phyloP scores from a whole-genome alignment of 768 basidiomycete genomes.

The Boletus rubroflammeus region DNA sequence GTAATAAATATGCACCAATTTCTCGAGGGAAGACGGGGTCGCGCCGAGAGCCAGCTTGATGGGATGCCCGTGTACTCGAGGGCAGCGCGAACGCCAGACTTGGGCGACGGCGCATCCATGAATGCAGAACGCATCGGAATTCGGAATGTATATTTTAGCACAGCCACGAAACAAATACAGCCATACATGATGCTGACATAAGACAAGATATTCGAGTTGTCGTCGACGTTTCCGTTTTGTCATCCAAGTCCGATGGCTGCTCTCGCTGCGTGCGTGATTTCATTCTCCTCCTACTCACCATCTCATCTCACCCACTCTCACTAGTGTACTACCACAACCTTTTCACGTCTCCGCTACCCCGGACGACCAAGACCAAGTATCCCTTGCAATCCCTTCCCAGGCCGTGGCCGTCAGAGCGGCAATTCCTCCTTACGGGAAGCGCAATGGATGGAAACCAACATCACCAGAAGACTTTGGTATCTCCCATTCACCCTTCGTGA shows the following conservation, averaged over 20 bases:
- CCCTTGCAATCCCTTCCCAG: slow-evolving; percentile 31
- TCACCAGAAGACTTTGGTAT: slow-evolving; percentile 80
- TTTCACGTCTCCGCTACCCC: slow-evolving; percentile 46
- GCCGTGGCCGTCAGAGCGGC: slow-evolving; percentile 47
- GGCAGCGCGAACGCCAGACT: slow-evolving; percentile 58
- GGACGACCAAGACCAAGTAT: slow-evolving; percentile 60
- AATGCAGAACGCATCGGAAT: slow-evolving; percentile 10
- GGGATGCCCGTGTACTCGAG: slow-evolving; percentile 68
- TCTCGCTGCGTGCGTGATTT: slow-evolving; percentile 65
- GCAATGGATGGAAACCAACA: slow-evolving; percentile 82
- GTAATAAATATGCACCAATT: slow-evolving; percentile 94
- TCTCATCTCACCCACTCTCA: slow-evolving; percentile 7
- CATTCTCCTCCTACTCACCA: background rate
- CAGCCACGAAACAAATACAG: slow-evolving; percentile 26
- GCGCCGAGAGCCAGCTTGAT: slow-evolving; percentile 76
- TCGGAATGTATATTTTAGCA: slow-evolving; percentile 19
- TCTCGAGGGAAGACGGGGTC: slow-evolving; percentile 82
- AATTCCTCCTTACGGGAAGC: slow-evolving; percentile 82
- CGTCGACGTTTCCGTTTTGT: slow-evolving; percentile 20
- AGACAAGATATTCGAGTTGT: background rate
- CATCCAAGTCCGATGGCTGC: slow-evolving; percentile 46
- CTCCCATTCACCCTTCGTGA: slow-evolving; percentile 25
- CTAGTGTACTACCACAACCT: slow-evolving; percentile 67
- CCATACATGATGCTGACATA: slow-evolving; percentile 22
- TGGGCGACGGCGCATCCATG: slow-evolving; percentile 18